These are phyloP conservation scores for Phytophthora citrophthora DNA, from an alignment of 352 stramenopile genomes.

Conservation along the genomic window DNA sequence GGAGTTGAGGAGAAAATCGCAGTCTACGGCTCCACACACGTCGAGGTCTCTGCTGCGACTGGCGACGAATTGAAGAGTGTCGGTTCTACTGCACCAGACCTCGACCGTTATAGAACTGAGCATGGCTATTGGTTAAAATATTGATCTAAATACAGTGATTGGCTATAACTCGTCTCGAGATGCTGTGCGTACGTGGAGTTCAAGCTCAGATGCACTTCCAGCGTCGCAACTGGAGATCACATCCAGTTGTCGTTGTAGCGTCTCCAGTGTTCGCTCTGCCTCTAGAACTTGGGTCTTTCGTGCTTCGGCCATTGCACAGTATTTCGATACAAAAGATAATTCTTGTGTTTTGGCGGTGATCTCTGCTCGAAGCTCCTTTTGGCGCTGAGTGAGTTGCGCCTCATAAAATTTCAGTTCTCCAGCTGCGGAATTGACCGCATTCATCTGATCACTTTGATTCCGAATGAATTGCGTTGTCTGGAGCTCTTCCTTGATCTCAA, in stretches of 20 bases:
- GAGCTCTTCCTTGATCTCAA: slow-evolving; percentile 37
- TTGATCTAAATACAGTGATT: slow-evolving; percentile 5
- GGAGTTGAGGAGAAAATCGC: not conserved
- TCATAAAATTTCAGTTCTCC: slow-evolving; percentile 49
- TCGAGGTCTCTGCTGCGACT: slow-evolving; percentile 9
- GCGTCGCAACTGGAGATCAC: slow-evolving; percentile 1
- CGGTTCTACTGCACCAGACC: slow-evolving; percentile 20
- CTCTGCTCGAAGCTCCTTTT: slow-evolving; percentile 55
- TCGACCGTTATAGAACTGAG: slow-evolving; percentile 10
- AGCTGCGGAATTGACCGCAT: slow-evolving; percentile 33
- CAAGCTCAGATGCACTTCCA: slow-evolving; percentile 6
- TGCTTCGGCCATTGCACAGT: slow-evolving; percentile 39
- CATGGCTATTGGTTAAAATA: slow-evolving; percentile 1
- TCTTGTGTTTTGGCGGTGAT: slow-evolving; percentile 42
- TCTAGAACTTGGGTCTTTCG: slow-evolving; percentile 44
- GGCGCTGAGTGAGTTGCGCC: slow-evolving; percentile 50
- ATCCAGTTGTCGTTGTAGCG: slow-evolving; percentile 48
- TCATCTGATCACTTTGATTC: slow-evolving; percentile 25
- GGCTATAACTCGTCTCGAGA: slow-evolving; percentile 14
- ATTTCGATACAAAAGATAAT: slow-evolving; percentile 41
- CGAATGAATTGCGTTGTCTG: slow-evolving; percentile 40
- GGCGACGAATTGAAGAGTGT: slow-evolving; percentile 29
- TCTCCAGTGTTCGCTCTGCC: slow-evolving; percentile 49
- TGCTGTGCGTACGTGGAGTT: slow-evolving; percentile 5
- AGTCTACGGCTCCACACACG: slow-evolving; percentile 1